A percentile compares a stretch with the other conserved stretches of the same genome.
Evolutionary conservation across 805 yeast species (phyloP).

Genomic region (Lachancea waltii): DNA sequence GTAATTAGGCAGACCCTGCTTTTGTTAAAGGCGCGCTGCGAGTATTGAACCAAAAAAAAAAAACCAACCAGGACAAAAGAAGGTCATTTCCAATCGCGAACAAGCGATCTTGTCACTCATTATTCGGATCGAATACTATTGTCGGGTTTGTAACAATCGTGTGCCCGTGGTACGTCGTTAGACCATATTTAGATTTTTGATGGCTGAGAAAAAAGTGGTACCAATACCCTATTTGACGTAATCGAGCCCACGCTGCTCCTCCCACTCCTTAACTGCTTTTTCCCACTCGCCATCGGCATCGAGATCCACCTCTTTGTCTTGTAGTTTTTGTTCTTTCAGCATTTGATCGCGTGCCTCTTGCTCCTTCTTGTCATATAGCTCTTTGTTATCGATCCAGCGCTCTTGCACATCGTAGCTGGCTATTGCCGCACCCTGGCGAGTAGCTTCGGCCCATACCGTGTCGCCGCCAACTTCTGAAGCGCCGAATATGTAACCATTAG

Average conservation of each 20-base stretch:
- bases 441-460: conserved; percentile 93
- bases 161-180: no score
- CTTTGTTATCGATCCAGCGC: conserved; percentile 88
- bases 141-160: no score
- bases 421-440: conserved; percentile 63
- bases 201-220: no score
- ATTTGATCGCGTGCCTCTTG: conserved; percentile 40
- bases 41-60: no score
- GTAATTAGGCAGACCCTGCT: no score
- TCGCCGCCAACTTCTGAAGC: conserved; percentile 95
- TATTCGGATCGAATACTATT: no score
- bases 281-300: conserved; percentile 72
- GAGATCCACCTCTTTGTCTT: conserved; percentile 44
- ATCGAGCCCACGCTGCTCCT: conserved; percentile 34
- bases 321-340: conserved; percentile 36
- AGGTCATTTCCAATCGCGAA: no score
- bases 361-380: conserved; percentile 61
- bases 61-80: no score
- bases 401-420: conserved; percentile 73
- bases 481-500: conserved; percentile 91
- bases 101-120: no score
- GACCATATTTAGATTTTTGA: no score
- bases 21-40: no score
- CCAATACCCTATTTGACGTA: conserved; percentile 21
- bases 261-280: conserved; percentile 54